Conservation (phyloP, 352 stramenopile genomes). For the Globisporangium nodosum region DNA sequence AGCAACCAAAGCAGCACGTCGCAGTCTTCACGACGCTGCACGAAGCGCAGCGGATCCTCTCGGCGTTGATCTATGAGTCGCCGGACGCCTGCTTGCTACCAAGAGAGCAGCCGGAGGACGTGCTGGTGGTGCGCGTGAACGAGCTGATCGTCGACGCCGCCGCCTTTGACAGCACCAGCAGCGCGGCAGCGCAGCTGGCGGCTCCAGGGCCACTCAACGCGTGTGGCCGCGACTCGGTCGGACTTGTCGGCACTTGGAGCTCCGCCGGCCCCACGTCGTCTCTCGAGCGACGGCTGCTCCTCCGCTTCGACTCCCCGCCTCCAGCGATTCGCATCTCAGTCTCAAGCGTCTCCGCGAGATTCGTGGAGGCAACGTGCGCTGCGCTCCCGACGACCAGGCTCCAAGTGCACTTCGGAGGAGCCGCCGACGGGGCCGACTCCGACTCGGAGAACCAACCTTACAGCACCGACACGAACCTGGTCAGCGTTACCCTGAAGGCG, state of each 20-base stretch:
- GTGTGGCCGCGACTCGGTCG: too few species aligned
- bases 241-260: too few species aligned
- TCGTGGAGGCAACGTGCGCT: background rate
- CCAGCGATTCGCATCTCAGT: constrained; percentile 1
- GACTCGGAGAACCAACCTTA: too few species aligned
- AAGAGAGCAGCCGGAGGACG: background rate
- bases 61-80: constrained; percentile 19
- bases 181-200: too few species aligned
- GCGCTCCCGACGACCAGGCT: background rate
- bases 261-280: background rate
- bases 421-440: background rate
- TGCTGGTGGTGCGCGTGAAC: constrained; percentile 3
- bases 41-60: constrained; percentile 23
- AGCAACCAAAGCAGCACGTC: constrained; percentile 2
- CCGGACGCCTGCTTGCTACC: background rate
- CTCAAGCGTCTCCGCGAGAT: background rate
- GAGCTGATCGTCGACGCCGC: background rate
- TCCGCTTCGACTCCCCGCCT: background rate
- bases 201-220: too few species aligned
- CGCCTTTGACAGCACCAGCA: background rate
- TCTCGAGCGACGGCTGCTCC: constrained; percentile 2
- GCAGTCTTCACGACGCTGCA: constrained; percentile 16
- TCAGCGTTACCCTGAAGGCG: background rate
- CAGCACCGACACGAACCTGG: background rate
- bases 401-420: background rate